Base-by-base conservation (phyloP, 306 rosid species). In the Bauhinia variegata region DNA sequence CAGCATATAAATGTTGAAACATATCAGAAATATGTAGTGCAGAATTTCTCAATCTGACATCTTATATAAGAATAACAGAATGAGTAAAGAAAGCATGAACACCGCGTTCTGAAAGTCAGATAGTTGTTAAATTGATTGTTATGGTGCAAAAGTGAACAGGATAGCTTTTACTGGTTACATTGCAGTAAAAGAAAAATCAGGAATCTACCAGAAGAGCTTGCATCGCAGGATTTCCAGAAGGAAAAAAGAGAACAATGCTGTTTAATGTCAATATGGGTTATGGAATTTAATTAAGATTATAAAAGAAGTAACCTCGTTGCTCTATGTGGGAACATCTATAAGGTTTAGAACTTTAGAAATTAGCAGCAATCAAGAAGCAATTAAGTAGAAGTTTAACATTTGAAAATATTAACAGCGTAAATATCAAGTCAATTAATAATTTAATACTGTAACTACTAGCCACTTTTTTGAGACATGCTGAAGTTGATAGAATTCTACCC, bases 81-180 rank as follows among this genome's bases (percentile, higher is more conserved):
- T 15, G 37, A 50, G 39, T 60, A 28, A 71, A 51, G 63, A 28
- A 71, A 51, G 63, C 46, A 51, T 30, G 66, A 18, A 28, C 11
- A 36, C 39, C 6, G 10, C 53, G 13, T 28, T 10, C 53, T 54
- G 39, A 46, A 60, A 38, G 53, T 32, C 59, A 14, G 53, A 32
- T 28, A 71, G 12, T 38, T 33, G 14, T 32, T 58, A n/a, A 47
- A 11, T 48, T 59, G 63, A 16, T 17, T 17, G 12, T 34, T 3
- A 11, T 32, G 49, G 13, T 11, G 63, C 10, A 17, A 14, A 15
- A 8, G 42, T 13, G 19, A 41, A 41, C 37, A 12, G 52, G 23
- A 42, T 75, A 75, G 54, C 46, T 34, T 61, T 68, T 68, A 49
- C 54, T 36, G 47, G 66, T 60, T 34, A 44, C 7, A 17, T 61